Percentiles rank a stretch among this genome's conserved stretches.
These are phyloP conservation scores for Myxozyma sirexii DNA, from an alignment of 805 yeast species.

Conservation along the genomic window DNA sequence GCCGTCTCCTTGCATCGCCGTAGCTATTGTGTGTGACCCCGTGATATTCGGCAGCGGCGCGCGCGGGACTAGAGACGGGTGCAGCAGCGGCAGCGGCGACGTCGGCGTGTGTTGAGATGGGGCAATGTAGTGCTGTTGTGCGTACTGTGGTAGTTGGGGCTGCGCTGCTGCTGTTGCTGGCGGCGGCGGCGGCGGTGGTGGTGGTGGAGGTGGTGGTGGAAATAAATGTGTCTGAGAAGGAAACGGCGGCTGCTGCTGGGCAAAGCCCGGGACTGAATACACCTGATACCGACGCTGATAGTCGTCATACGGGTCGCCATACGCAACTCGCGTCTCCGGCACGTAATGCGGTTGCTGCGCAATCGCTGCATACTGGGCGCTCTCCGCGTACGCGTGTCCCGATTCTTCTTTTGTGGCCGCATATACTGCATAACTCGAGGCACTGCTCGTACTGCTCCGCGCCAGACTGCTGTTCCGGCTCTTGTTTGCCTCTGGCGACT, in stretches of 20 bases:
- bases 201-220: neutral
- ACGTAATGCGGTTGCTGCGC: neutral
- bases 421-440: constrained; percentile 3
- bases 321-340: no score
- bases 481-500: neutral
- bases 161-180: constrained; percentile 16
- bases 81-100: neutral
- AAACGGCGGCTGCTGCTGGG: neutral
- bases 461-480: constrained; percentile 1
- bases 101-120: neutral
- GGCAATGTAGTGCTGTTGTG: neutral
- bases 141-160: constrained; percentile 2
- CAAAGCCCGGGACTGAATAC: no score
- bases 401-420: neutral
- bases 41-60: neutral
- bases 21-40: neutral
- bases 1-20: constrained; percentile 8
- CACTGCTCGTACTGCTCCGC: constrained; percentile 14
- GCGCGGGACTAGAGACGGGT: constrained; percentile 8
- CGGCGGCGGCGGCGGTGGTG: neutral
- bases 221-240: neutral
- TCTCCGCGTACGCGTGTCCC: neutral
- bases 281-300: neutral
- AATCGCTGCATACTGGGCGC: neutral
- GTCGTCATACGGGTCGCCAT: neutral